Conservation (phyloP, 768 basidiomycete genomes). For the Dioszegia hungarica region DNA sequence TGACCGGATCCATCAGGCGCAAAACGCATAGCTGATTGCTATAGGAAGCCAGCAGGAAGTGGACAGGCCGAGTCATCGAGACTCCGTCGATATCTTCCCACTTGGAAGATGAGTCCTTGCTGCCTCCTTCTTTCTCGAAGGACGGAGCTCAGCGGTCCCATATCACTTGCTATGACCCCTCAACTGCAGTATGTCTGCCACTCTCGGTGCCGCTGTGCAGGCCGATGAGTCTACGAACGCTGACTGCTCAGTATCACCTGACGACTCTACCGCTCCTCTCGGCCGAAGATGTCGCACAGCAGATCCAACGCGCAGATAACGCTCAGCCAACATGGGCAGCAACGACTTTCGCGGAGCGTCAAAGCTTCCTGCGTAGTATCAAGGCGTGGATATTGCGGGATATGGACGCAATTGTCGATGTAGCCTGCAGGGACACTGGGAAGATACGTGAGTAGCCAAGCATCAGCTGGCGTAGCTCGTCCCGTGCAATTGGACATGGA, state of each 20-base stretch:
- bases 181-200: constrained; percentile 57
- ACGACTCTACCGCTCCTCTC: constrained; percentile 72
- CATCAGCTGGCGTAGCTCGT: background rate
- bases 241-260: constrained; percentile 58
- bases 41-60: constrained; percentile 27
- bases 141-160: constrained; percentile 52
- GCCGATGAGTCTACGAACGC: too few species aligned
- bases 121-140: constrained; percentile 18
- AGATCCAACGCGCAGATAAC: constrained; percentile 61
- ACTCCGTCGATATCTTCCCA: constrained; percentile 40
- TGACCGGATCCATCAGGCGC: too few species aligned
- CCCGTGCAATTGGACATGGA: too few species aligned
- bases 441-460: constrained; percentile 60
- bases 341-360: constrained; percentile 71
- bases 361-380: constrained; percentile 77
- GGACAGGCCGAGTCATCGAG: constrained; percentile 27
- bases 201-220: background rate
- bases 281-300: constrained; percentile 64
- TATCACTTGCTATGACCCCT: constrained; percentile 88
- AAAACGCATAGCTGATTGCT: background rate
- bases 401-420: constrained; percentile 75
- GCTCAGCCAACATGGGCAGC: constrained; percentile 72
- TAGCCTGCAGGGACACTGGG: constrained; percentile 88
- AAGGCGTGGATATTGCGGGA: constrained; percentile 91
- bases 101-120: constrained; percentile 14